Base-by-base conservation (phyloP, 768 basidiomycete species). In the Pleurotus salmoneostramineus region DNA sequence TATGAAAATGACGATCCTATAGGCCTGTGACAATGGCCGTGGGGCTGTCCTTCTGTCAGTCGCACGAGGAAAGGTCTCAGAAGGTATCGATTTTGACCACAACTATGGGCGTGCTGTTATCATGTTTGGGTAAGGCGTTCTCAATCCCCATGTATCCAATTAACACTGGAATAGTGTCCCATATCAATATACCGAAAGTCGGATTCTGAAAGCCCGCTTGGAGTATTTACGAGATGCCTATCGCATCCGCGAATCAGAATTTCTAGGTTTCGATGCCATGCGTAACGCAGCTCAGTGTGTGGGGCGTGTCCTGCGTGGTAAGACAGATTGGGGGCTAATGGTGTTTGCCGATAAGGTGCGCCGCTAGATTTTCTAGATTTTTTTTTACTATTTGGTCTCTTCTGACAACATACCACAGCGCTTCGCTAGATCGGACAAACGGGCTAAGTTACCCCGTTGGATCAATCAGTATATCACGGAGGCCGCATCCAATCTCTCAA, bases 31-130 rank as follows among this genome's bases (percentile, higher is more conserved):
- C 71, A 99, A 99, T 68, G 97, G 97, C 43, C 85, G 97, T 50
- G 97, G 97, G 1, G 97, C 97, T 15, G 95, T 98, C 32, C 78
- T 99, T 33, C 78, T 99, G 42, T 98, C 97, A 21, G 97, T 99
- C 35, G 97, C 97, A 32, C 87, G 97, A 77, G 97, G 97, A 3
- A 99, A 99, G 71, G 97, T 99, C 0, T 98, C 97, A 0, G 97
- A 99, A 73, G 97, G 97, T n/a, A 99, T 99, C 66, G 97, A 99
- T 84, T 99, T 99, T 67, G 97, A 99, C 69, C 97, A 99, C 73
- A 98, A 99, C 70, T 99, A 98, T 68, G 97, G 97, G 1, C 84
- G 97, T 50, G 97, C 97, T 63, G 95, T 98, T 69, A 94, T 99
- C 70, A 98, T 99, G 97, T 98, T 99, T 76, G 97, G 97, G 93